Conservation (phyloP, 495 filamentous ascomycete species). For the Cercophora newfieldiana region DNA sequence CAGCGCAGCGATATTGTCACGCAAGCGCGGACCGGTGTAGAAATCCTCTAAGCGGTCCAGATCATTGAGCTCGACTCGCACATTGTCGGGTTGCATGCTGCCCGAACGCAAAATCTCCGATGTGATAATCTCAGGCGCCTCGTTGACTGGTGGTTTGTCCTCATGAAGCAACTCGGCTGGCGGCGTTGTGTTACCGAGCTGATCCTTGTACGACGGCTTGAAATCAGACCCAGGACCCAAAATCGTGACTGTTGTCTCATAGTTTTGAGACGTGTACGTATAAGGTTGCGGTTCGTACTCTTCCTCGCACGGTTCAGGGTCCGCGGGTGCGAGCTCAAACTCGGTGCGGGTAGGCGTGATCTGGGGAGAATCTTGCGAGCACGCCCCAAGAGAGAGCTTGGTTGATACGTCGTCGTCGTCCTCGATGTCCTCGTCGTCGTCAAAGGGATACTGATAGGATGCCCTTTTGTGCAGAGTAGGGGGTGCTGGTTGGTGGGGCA, state of each 20-base stretch:
- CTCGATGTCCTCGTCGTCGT: slow-evolving; percentile 37
- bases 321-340: slow-evolving; percentile 21
- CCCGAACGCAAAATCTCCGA: slow-evolving; percentile 10
- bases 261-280: slow-evolving; percentile 32
- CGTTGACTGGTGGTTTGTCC: slow-evolving; percentile 23
- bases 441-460: slow-evolving; percentile 44
- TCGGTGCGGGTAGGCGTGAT: slow-evolving; percentile 34
- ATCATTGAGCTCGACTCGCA: slow-evolving; percentile 18
- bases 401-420: slow-evolving; percentile 45
- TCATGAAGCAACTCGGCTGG: slow-evolving; percentile 23
- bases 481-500: slow-evolving; percentile 2
- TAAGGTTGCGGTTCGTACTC: slow-evolving; percentile 44
- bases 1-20: slow-evolving; percentile 33
- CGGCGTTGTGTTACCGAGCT: slow-evolving; percentile 26
- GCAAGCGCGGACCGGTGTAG: slow-evolving; percentile 35
- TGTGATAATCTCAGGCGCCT: slow-evolving; percentile 14
- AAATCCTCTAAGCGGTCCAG: slow-evolving; percentile 37
- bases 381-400: slow-evolving; percentile 43
- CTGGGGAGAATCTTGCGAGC: slow-evolving; percentile 28
- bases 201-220: slow-evolving; percentile 34
- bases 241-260: slow-evolving; percentile 48
- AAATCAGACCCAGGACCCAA: slow-evolving; percentile 45
- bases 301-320: slow-evolving; percentile 26
- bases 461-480: slow-evolving; percentile 29
- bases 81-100: slow-evolving; percentile 15